These are phyloP conservation scores for Gossypium laxum DNA, from an alignment of 441 rosid genomes.

Conservation along the genomic window DNA sequence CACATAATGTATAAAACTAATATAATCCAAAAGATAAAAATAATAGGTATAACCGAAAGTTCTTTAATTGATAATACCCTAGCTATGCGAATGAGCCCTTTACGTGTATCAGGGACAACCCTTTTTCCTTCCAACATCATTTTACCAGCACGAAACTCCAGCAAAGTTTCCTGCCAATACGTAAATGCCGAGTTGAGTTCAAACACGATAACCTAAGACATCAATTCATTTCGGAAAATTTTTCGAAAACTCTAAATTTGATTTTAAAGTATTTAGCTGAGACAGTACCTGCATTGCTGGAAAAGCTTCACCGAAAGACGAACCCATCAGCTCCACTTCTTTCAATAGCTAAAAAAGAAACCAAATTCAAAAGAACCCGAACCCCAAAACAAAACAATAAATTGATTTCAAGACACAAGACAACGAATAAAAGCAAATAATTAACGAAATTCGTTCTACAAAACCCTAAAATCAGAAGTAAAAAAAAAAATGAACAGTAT, in stretches of 20 bases:
- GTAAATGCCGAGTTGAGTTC: background rate
- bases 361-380: background rate
- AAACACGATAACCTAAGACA: background rate
- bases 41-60: background rate
- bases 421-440: background rate
- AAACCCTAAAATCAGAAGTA: background rate
- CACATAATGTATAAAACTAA: background rate
- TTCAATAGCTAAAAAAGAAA: background rate
- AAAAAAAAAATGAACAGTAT: background rate
- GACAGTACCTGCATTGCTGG: conserved; percentile 28
- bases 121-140: conserved; percentile 65
- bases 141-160: conserved; percentile 97
- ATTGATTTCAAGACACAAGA: background rate
- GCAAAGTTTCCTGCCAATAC: conserved; percentile 48
- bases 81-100: conserved; percentile 75
- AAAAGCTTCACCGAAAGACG: conserved; percentile 24
- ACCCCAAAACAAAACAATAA: background rate
- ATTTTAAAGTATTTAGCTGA: background rate
- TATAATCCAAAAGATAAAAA: background rate
- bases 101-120: conserved; percentile 78
- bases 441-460: background rate
- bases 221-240: background rate
- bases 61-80: conserved; percentile 36
- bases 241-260: background rate
- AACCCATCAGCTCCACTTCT: conserved; percentile 21